Evolutionary conservation across 202 grass and related monocot genomes (phyloP).

Genomic region (Hordeum pubiflorum): DNA sequence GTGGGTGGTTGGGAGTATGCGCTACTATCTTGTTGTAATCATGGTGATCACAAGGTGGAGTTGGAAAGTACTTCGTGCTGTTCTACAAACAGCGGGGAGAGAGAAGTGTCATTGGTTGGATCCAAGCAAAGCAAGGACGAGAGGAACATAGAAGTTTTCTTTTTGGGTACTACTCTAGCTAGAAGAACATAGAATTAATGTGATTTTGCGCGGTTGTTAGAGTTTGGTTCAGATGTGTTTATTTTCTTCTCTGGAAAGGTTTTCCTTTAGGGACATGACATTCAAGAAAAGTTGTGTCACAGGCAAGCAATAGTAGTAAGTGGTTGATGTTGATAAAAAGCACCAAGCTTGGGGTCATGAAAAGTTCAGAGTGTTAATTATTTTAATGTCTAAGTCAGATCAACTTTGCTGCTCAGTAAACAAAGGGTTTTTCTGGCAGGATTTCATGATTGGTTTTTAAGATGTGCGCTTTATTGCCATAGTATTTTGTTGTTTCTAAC

Average conservation of each 20-base stretch:
- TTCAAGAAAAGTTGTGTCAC: conserved; percentile 14
- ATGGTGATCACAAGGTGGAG: conserved; percentile 21
- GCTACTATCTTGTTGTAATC: conserved; percentile 11
- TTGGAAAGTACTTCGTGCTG: background rate
- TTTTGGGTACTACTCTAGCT: background rate
- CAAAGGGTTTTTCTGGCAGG: background rate
- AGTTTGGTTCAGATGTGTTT: background rate
- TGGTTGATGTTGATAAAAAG: conserved; percentile 25
- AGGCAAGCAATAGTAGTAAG: conserved; percentile 19
- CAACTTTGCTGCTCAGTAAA: conserved; percentile 15
- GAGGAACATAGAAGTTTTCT: background rate
- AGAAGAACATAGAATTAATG: background rate
- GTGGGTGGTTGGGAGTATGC: conserved; percentile 21
- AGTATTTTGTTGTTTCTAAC: background rate
- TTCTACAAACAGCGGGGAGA: background rate
- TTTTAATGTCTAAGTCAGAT: background rate
- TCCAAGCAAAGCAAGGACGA: background rate
- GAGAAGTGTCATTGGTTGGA: background rate
- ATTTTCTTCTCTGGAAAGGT: conserved; percentile 6
- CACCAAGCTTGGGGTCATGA: background rate
- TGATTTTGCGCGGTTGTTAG: background rate
- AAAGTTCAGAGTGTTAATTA: conserved; percentile 21
- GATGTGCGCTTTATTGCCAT: background rate
- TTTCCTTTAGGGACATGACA: background rate
- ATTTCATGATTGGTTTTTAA: background rate